phyloP scores from a whole-genome alignment of 352 stramenopile genomes.

The Achlya hypogyna region DNA sequence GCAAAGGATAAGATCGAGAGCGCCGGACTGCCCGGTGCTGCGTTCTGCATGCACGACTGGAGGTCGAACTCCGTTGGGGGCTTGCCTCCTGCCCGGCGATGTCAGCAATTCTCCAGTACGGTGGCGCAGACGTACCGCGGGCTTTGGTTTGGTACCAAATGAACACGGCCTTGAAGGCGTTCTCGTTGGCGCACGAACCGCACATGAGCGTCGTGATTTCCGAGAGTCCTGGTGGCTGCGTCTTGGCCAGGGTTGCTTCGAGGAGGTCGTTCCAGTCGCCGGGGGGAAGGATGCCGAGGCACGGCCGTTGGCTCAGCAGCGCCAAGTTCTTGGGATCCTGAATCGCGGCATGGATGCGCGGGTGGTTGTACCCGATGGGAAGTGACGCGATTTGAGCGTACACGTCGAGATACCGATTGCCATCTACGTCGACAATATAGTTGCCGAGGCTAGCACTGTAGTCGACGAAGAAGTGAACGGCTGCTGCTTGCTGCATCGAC shows the following conservation, averaged over 20 bases:
- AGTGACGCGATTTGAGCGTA: conserved; percentile 80
- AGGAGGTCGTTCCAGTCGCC: conserved; percentile 68
- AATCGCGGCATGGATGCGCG: conserved; percentile 56
- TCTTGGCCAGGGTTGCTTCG: conserved; percentile 44
- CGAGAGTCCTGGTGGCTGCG: conserved; percentile 40
- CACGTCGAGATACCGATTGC: conserved; percentile 75
- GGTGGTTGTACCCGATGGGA: conserved; percentile 81
- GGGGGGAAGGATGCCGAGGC: conserved; percentile 64
- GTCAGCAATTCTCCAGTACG: neutral
- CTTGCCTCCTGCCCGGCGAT: conserved; percentile 19
- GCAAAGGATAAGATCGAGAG: conserved; percentile 79
- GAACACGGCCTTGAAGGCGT: conserved; percentile 82
- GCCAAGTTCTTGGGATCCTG: conserved; percentile 46
- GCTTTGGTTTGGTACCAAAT: conserved; percentile 79
- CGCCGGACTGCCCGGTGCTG: conserved; percentile 53
- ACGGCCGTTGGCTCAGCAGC: conserved; percentile 63
- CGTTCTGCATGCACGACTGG: conserved; percentile 61
- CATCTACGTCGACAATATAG: conserved; percentile 80
- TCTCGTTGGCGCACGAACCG: conserved; percentile 80
- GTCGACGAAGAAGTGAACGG: conserved; percentile 72
- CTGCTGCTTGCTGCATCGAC: conserved; percentile 50
- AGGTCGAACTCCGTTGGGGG: conserved; percentile 53
- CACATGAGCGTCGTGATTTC: conserved; percentile 84
- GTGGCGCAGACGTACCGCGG: conserved; percentile 24
- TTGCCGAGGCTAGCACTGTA: conserved; percentile 68